phyloP scores from a whole-genome alignment of 305 asterid genomes.

The Fraxinus paxiana region DNA sequence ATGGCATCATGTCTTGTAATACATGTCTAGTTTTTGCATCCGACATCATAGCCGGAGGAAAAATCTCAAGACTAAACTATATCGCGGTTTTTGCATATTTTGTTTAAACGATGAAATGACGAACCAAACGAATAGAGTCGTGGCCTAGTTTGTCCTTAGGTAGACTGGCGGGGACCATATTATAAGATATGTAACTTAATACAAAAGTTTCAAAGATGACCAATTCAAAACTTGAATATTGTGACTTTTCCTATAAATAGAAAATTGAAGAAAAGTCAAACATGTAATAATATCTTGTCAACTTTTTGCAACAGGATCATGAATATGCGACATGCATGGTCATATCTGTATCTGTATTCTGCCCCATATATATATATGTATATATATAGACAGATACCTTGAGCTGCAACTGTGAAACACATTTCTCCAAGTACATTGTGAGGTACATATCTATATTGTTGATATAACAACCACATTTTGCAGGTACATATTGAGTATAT shows the following conservation, averaged over 20 bases:
- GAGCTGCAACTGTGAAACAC: neutral
- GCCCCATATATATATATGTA: neutral
- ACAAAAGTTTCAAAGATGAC: neutral
- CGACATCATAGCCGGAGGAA: neutral
- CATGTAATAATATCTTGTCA: neutral
- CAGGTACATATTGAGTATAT: neutral
- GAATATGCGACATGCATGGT: neutral
- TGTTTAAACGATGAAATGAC: neutral
- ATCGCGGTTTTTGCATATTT: neutral
- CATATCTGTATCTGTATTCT: neutral
- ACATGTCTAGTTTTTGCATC: neutral
- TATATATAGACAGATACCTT: neutral
- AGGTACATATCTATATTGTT: neutral
- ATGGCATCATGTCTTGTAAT: neutral
- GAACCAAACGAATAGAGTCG: neutral
- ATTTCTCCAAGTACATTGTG: neutral
- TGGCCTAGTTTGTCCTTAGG: neutral
- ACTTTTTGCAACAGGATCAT: neutral
- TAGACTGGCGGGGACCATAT: neutral
- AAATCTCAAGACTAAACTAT: neutral
- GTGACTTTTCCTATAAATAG: neutral
- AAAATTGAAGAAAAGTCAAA: neutral
- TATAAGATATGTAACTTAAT: neutral
- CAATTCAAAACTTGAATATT: neutral
- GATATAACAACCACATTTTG: neutral